Evolutionary conservation across 495 filamentous ascomycete genomes (phyloP).

Genomic region (Mytilinidion resinicola): DNA sequence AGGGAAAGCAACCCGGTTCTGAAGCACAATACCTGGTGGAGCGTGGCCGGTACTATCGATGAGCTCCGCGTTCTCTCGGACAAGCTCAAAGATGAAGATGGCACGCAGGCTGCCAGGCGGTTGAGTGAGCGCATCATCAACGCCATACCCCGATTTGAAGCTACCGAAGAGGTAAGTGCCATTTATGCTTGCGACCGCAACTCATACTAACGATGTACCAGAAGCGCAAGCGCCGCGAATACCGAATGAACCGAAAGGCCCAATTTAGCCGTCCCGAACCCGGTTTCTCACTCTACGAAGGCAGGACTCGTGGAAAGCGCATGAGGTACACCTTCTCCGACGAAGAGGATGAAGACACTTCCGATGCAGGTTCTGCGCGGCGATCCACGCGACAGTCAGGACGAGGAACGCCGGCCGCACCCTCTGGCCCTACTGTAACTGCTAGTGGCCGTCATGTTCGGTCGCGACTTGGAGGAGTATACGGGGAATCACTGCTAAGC

Average conservation of each 20-base stretch:
- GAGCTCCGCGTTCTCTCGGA: slow-evolving; percentile 69
- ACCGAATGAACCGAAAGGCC: slow-evolving; percentile 76
- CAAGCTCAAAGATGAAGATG: slow-evolving; percentile 67
- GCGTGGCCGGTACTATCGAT: slow-evolving; percentile 81
- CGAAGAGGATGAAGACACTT: slow-evolving; percentile 58
- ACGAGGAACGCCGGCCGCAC: slow-evolving; percentile 56
- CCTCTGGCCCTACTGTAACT: slow-evolving; percentile 67
- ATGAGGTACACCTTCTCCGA: slow-evolving; percentile 95
- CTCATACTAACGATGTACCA: slow-evolving; percentile 39
- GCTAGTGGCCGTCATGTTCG: slow-evolving; percentile 85
- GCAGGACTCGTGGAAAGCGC: slow-evolving; percentile 89
- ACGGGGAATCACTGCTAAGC: slow-evolving; percentile 64
- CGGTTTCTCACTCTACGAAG: slow-evolving; percentile 90
- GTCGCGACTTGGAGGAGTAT: slow-evolving; percentile 64
- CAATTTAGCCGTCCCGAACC: slow-evolving; percentile 83
- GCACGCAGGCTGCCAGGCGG: slow-evolving; percentile 66
- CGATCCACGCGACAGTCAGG: slow-evolving; percentile 72
- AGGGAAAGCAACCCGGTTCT: slow-evolving; percentile 81
- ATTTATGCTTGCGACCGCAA: background rate
- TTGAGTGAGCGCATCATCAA: slow-evolving; percentile 70
- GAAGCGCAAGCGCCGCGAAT: slow-evolving; percentile 91
- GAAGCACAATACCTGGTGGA: slow-evolving; percentile 81
- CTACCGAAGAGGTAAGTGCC: slow-evolving; percentile 71
- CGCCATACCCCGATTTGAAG: slow-evolving; percentile 90
- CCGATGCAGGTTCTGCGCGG: slow-evolving; percentile 58